Conservation (phyloP, 2,329 filamentous ascomycete species). For the Pseudogymnoascus sp. region DNA sequence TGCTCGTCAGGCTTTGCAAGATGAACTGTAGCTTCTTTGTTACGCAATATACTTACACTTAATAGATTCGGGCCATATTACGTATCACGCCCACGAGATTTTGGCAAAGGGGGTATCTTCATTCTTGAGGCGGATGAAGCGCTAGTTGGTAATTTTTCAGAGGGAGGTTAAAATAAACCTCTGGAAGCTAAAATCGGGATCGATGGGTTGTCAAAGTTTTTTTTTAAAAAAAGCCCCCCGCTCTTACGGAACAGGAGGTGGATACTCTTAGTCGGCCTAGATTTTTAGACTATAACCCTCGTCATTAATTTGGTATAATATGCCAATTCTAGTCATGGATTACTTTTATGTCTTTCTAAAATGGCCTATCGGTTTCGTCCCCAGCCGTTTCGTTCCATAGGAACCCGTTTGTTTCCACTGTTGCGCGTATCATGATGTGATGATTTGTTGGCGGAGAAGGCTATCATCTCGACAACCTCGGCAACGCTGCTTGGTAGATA, state of each 20-base stretch:
- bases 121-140: slow-evolving; percentile 16
- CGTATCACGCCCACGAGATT: slow-evolving; percentile 33
- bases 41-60: background rate
- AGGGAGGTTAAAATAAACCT: background rate
- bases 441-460: background rate
- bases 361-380: background rate
- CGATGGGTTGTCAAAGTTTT: background rate
- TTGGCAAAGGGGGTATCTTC: slow-evolving; percentile 24
- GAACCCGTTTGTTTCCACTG: background rate
- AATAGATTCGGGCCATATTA: slow-evolving; percentile 33
- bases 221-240: background rate
- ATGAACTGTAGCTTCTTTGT: background rate
- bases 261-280: background rate
- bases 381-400: background rate
- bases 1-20: background rate
- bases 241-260: background rate
- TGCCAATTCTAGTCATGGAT: background rate
- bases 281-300: background rate
- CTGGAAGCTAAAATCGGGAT: background rate
- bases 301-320: background rate
- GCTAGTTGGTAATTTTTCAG: background rate
- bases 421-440: background rate
- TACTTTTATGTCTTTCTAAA: background rate
- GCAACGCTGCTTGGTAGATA: background rate
- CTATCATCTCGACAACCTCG: background rate